A percentile compares a stretch with the other conserved stretches of the same genome.
phyloP scores from a whole-genome alignment of 441 rosid species.

The Syzygium malaccense region DNA sequence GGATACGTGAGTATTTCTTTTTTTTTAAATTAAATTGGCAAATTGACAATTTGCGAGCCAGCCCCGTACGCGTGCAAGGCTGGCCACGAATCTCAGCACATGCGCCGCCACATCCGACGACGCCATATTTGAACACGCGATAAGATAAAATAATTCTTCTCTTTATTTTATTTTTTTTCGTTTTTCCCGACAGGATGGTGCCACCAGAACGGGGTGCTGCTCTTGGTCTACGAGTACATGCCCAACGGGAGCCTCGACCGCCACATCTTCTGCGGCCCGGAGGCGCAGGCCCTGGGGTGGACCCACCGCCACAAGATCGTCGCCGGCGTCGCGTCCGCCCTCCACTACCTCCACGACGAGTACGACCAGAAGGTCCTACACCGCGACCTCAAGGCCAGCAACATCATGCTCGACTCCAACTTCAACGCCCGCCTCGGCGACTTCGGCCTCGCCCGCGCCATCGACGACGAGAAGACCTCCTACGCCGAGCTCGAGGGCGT shows the following conservation, averaged over 20 bases:
- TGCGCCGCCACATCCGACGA: neutral
- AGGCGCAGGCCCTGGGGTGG: conserved; percentile 20
- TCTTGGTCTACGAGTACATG: conserved; percentile 46
- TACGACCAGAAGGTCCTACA: conserved; percentile 47
- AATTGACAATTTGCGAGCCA: neutral
- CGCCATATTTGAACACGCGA: neutral
- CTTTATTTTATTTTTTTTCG: no score
- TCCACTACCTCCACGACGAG: conserved; percentile 51
- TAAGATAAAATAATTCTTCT: no score
- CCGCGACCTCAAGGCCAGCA: conserved; percentile 53
- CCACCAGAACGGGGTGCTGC: conserved; percentile 37
- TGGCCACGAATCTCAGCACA: neutral
- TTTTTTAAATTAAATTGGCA: neutral
- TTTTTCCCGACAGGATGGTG: conserved; percentile 34
- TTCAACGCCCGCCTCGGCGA: conserved; percentile 49
- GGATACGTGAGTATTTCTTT: neutral
- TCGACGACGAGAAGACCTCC: conserved; percentile 37
- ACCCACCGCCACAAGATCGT: conserved; percentile 30
- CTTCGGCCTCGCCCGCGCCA: conserved; percentile 37
- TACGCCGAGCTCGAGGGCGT: conserved; percentile 38
- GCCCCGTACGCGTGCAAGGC: neutral
- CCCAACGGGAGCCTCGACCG: conserved; percentile 47
- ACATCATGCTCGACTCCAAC: conserved; percentile 39
- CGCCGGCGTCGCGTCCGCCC: conserved; percentile 39
- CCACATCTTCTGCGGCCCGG: conserved; percentile 28